Conservation (phyloP, 345 rosid species). For the Syzygium aromaticum region DNA sequence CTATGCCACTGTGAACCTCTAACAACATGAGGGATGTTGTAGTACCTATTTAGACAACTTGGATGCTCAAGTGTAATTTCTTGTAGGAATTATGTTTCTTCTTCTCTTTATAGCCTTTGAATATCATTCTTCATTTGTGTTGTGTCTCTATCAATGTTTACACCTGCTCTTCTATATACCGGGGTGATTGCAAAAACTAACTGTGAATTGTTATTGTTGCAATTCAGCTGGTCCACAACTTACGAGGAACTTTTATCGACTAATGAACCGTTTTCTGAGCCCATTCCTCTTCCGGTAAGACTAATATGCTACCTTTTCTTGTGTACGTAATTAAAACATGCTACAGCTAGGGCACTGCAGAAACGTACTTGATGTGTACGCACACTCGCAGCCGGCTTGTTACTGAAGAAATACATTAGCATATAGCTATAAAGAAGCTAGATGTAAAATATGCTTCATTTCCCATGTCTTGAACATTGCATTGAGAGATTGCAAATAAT, state of each 20-base stretch:
- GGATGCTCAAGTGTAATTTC: neutral
- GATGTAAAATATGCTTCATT: neutral
- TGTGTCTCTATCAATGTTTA: neutral
- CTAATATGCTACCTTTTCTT: neutral
- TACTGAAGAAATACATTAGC: neutral
- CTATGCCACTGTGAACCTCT: neutral
- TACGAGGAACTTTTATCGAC: constrained; percentile 80
- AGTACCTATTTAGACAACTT: neutral
- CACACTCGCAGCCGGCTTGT: neutral
- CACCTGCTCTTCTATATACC: neutral
- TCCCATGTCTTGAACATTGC: neutral
- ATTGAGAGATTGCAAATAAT: neutral
- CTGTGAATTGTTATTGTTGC: constrained; percentile 1
- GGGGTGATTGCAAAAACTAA: constrained; percentile 7
- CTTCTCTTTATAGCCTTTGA: neutral
- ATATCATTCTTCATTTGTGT: neutral
- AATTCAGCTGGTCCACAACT: constrained; percentile 81
- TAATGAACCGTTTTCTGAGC: constrained; percentile 67
- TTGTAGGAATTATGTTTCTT: neutral
- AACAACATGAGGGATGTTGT: neutral
- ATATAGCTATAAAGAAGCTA: neutral
- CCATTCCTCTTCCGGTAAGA: constrained; percentile 81
- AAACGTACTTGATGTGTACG: neutral
- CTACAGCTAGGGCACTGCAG: neutral
- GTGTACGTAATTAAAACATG: neutral